Percentiles rank a stretch among this genome's conserved stretches.
These are phyloP conservation scores for Rhizodiscina lignyota DNA, from an alignment of 495 filamentous ascomycete species.

Conservation along the genomic window DNA sequence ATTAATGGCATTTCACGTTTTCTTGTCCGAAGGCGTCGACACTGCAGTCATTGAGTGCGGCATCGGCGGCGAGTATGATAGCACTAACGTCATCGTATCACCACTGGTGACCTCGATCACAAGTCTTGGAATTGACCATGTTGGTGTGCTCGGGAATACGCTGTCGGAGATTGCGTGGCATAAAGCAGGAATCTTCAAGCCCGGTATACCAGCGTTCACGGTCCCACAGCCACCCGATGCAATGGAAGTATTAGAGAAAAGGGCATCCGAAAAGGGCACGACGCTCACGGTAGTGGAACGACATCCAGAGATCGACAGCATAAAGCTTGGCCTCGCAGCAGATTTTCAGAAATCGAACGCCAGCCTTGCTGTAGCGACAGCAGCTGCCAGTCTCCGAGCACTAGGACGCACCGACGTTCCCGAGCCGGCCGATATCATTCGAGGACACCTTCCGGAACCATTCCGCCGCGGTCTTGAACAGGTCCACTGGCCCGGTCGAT, in stretches of 20 bases:
- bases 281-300: constrained; percentile 41
- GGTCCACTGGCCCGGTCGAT: constrained; percentile 65
- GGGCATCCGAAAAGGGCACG: constrained; percentile 51
- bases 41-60: constrained; percentile 83
- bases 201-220: constrained; percentile 50
- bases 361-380: constrained; percentile 60
- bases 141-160: constrained; percentile 58
- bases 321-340: constrained; percentile 62
- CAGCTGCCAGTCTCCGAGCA: constrained; percentile 37
- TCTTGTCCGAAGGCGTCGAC: constrained; percentile 63
- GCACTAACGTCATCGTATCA: constrained; percentile 70
- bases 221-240: constrained; percentile 53
- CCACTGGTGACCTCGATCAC: constrained; percentile 65
- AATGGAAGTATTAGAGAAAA: constrained; percentile 45
- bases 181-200: constrained; percentile 85
- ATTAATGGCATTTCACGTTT: constrained; percentile 78
- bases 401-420: constrained; percentile 30
- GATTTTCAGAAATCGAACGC: constrained; percentile 82
- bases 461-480: constrained; percentile 57
- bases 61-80: constrained; percentile 84
- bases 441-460: constrained; percentile 35
- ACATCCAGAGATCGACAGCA: constrained; percentile 42
- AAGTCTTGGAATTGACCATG: constrained; percentile 83
- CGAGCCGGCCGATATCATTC: constrained; percentile 13
- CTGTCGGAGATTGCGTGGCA: constrained; percentile 95